phyloP scores from a whole-genome alignment of 148 eudicot genomes.

The Amaranthus palmeri region DNA sequence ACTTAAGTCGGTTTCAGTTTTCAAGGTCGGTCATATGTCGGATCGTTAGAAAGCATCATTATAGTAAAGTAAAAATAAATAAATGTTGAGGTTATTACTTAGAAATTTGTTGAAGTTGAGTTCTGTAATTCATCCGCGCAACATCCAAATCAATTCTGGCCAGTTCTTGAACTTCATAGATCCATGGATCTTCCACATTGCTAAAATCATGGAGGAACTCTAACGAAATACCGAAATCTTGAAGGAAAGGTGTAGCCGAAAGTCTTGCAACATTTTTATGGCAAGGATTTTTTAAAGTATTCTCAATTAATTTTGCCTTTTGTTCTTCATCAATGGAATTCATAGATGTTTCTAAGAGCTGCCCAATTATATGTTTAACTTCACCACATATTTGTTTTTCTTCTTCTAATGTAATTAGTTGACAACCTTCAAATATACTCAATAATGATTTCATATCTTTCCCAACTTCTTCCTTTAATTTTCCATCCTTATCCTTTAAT shows the following conservation, averaged over 20 bases:
- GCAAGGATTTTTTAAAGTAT: conserved; percentile 13
- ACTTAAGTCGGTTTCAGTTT: no score
- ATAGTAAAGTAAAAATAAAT: no score
- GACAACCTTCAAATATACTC: conserved; percentile 60
- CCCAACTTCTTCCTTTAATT: conserved; percentile 28
- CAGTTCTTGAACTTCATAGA: conserved; percentile 27
- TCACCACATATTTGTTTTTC: conserved; percentile 39
- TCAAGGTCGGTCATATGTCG: no score
- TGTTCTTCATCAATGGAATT: neutral
- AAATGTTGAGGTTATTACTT: conserved; percentile 5
- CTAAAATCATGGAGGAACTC: conserved; percentile 2
- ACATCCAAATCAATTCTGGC: conserved; percentile 20
- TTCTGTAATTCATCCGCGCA: neutral
- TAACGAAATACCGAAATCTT: conserved; percentile 8
- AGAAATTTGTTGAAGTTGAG: conserved; percentile 16
- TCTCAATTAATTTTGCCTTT: conserved; percentile 1
- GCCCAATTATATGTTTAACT: conserved; percentile 24
- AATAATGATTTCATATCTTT: conserved; percentile 40
- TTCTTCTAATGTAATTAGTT: conserved; percentile 46
- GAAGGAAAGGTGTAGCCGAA: conserved; percentile 16
- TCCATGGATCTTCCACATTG: conserved; percentile 18
- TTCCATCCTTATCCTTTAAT: conserved; percentile 39
- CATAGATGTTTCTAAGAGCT: neutral
- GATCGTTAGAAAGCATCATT: no score
- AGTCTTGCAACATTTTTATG: conserved; percentile 43